Evolutionary conservation across 164 flowering plant species (phyloP).

Genomic region (Macadamia tetraphylla): DNA sequence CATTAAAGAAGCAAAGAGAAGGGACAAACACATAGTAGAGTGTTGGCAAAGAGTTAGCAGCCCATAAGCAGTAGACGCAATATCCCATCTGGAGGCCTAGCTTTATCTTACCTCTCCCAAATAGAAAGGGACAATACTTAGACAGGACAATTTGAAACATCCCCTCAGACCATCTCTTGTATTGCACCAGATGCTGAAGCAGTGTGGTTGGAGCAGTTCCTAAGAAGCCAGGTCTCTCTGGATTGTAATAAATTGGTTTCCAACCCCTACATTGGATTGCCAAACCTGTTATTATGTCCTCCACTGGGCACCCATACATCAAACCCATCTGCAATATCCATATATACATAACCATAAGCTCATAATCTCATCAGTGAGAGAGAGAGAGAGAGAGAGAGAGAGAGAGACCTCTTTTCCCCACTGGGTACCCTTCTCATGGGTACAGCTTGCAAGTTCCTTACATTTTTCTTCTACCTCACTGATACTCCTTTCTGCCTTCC

Average conservation of each 20-base stretch:
- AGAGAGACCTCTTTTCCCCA: conserved; percentile 39
- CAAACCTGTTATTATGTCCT: conserved; percentile 36
- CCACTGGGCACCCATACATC: conserved; percentile 30
- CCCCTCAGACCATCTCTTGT: conserved; percentile 35
- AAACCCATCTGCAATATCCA: conserved; percentile 30
- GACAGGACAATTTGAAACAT: conserved; percentile 27
- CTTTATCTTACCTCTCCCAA: conserved; percentile 21
- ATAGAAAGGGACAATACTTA: conserved; percentile 18
- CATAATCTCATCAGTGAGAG: conserved; percentile 8
- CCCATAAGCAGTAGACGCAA: conserved; percentile 23
- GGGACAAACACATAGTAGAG: conserved; percentile 20
- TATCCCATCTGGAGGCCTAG: conserved; percentile 25
- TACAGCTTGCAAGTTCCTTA: conserved; percentile 28
- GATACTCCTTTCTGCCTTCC: conserved; percentile 10
- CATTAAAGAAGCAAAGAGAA: conserved; percentile 22
- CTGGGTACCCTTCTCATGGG: conserved; percentile 26
- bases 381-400: conserved; percentile 23
- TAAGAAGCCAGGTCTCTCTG: conserved; percentile 17
- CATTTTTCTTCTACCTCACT: conserved; percentile 20
- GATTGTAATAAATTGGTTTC: conserved; percentile 29
- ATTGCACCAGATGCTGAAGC: conserved; percentile 21
- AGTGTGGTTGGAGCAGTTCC: conserved; percentile 26
- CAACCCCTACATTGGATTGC: conserved; percentile 37
- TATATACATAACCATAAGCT: neutral
- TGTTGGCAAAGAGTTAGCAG: conserved; percentile 21